Evolutionary conservation across 768 basidiomycete species (phyloP), one percentile per base, ranked within the genome.

Genomic region (Hericium coralloides): DNA sequence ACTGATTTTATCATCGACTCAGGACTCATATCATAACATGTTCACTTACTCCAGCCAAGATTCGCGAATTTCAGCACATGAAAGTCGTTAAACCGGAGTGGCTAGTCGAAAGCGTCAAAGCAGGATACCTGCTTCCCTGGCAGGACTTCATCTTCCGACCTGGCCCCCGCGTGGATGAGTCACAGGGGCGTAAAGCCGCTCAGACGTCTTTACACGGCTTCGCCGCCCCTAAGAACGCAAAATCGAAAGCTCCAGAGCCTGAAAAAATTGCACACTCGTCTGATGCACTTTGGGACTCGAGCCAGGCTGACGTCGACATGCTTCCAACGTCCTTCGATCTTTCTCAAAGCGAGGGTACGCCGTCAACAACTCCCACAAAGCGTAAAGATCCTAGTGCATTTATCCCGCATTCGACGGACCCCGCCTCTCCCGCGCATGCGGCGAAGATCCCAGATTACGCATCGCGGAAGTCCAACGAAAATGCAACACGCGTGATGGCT

Each of bases 1-100:
- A 7, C 37, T 31, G 31, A 23, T 8, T 10, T 22, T 22, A 26
- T 62, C 14, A n/a, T 49, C 38, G 18, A 52, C 51, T 41, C 64
- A 92, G 90, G 31, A 95, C 94, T 0, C 94, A 97, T 68, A 86
- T 99, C 63, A 76, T 99, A 52, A 95, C 97, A 3, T 88, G 87
- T 61, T 88, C 90, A 36, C 79, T 99, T 47, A 98, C 95, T 0
- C 87, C 92, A 0, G 83, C 85, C 43, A 99, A 98, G 71, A 79
- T 92, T 47, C 81, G 81, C 20, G 93, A 95, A 64, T 98, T 94
- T 70, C 80, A 86, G 68, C 70, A 86, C 43, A 89, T 95, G 87
- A 97, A 94, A 67, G 87, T 98, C 15, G 93, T 88, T 39, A 76
- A 76, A 49, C 92, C 94, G 0, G 85, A 85, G 57, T 99, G 97